These are phyloP conservation scores for Lipomyces chichibuensis DNA, from an alignment of 805 yeast genomes.

Conservation along the genomic window DNA sequence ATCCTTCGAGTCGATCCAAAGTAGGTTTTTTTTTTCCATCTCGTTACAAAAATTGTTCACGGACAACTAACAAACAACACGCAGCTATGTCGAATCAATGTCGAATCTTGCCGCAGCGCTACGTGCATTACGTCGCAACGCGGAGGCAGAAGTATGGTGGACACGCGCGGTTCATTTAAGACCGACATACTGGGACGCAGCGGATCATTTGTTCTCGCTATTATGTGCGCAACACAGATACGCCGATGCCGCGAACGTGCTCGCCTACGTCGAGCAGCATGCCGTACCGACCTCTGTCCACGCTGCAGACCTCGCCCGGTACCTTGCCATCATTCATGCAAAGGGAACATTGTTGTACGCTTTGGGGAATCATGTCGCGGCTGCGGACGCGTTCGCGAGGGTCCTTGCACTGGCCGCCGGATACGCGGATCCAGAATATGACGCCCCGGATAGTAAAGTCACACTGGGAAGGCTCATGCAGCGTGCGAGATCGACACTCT, in stretches of 20 bases:
- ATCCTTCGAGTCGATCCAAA: constrained; percentile 27
- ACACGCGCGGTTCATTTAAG: constrained; percentile 30
- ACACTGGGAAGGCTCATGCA: constrained; percentile 21
- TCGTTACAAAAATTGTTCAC: neutral
- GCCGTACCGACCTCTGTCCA: constrained; percentile 16
- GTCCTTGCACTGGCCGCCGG: constrained; percentile 26
- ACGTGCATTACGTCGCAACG: constrained; percentile 26
- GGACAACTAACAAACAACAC: constrained; percentile 1
- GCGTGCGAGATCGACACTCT: constrained; percentile 22
- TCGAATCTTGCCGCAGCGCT: constrained; percentile 39
- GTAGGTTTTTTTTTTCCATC: constrained; percentile 15
- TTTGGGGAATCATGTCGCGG: constrained; percentile 38
- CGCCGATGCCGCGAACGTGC: constrained; percentile 32
- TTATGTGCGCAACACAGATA: constrained; percentile 32
- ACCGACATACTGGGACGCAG: constrained; percentile 41
- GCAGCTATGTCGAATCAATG: constrained; percentile 38
- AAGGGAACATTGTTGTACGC: constrained; percentile 37
- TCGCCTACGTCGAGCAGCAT: constrained; percentile 24
- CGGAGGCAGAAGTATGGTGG: constrained; percentile 40
- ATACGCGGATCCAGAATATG: constrained; percentile 3
- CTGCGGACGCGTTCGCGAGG: constrained; percentile 38
- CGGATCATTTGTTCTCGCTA: constrained; percentile 39
- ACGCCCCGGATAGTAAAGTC: constrained; percentile 4
- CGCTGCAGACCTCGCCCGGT: constrained; percentile 34
- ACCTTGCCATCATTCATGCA: constrained; percentile 29